A percentile compares a stretch with the other conserved stretches of the same genome.
Conservation (phyloP, 2,329 filamentous ascomycete genomes). For the Aaosphaeria pasadenensis region DNA sequence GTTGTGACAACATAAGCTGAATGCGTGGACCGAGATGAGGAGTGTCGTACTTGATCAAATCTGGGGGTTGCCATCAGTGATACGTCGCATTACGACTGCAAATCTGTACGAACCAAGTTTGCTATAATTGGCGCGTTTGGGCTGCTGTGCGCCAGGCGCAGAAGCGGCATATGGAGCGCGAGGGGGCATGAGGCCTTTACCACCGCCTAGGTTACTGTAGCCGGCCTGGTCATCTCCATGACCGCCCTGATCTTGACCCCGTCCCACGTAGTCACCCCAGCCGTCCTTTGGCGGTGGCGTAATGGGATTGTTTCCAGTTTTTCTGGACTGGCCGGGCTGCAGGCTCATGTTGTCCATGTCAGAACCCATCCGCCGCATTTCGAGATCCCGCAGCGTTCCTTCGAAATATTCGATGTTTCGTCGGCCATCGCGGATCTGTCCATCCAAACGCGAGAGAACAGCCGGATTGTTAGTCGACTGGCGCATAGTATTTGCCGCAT, state of each 20-base stretch:
- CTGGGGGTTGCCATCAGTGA: conserved; percentile 47
- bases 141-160: conserved; percentile 63
- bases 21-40: conserved; percentile 94
- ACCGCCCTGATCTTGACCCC: conserved; percentile 55
- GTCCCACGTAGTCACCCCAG: conserved; percentile 47
- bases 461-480: conserved; percentile 91
- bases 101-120: conserved; percentile 71
- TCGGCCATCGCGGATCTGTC: conserved; percentile 88
- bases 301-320: conserved; percentile 32
- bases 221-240: conserved; percentile 59
- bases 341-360: conserved; percentile 67
- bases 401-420: conserved; percentile 96
- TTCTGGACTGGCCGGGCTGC: conserved; percentile 43
- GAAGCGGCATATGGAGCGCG: conserved; percentile 75
- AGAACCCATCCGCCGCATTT: conserved; percentile 72
- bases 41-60: conserved; percentile 98
- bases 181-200: conserved; percentile 74
- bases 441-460: conserved; percentile 86
- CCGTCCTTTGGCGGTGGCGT: conserved; percentile 72
- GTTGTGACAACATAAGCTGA: conserved; percentile 97
- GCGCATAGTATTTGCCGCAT: conserved; percentile 90
- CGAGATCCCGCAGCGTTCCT: conserved; percentile 83
- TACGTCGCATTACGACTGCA: conserved; percentile 4
- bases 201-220: conserved; percentile 61
- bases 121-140: conserved; percentile 80